Percentiles rank a stretch among this genome's conserved stretches.
phyloP scores from a whole-genome alignment of 2,329 filamentous ascomycete genomes.

The Aspergillus pseudoglaucus region DNA sequence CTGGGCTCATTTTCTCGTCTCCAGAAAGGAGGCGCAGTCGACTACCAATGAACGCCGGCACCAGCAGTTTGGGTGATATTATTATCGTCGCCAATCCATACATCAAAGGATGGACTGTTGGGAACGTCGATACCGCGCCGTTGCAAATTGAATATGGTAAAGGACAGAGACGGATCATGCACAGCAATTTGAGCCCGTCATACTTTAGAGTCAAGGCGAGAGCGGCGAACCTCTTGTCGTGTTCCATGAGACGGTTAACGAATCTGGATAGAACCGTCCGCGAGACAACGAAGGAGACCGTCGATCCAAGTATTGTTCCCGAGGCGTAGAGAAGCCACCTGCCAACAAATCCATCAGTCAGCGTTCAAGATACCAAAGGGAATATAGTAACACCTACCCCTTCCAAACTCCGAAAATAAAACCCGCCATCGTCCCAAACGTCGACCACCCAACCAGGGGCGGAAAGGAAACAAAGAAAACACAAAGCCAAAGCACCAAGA shows the following conservation, averaged over 20 bases:
- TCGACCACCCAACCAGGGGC: conserved; percentile 80
- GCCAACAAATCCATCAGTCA: conserved; percentile 23
- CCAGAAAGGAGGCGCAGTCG: conserved; percentile 79
- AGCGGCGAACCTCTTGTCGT: conserved; percentile 81
- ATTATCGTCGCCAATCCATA: conserved; percentile 79
- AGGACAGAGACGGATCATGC: conserved; percentile 88
- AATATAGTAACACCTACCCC: conserved; percentile 49
- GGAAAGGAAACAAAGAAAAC: conserved; percentile 77
- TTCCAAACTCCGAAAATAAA: conserved; percentile 67
- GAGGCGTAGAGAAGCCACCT: conserved; percentile 80
- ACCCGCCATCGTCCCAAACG: conserved; percentile 62
- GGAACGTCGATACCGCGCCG: conserved; percentile 88
- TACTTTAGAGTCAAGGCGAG: conserved; percentile 80
- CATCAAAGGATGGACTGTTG: conserved; percentile 67
- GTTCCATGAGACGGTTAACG: conserved; percentile 72
- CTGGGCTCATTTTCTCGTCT: conserved; percentile 72
- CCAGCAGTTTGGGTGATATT: conserved; percentile 76
- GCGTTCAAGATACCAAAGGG: background rate
- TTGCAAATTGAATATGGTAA: conserved; percentile 90
- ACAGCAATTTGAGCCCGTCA: conserved; percentile 80
- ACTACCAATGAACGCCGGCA: conserved; percentile 88
- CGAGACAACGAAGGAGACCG: conserved; percentile 71
- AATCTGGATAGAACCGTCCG: conserved; percentile 71
- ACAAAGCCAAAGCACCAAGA: conserved; percentile 66
- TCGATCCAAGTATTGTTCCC: conserved; percentile 71